Evolutionary conservation across 352 stramenopile genomes (phyloP).

Genomic region (Pythium aquatile): DNA sequence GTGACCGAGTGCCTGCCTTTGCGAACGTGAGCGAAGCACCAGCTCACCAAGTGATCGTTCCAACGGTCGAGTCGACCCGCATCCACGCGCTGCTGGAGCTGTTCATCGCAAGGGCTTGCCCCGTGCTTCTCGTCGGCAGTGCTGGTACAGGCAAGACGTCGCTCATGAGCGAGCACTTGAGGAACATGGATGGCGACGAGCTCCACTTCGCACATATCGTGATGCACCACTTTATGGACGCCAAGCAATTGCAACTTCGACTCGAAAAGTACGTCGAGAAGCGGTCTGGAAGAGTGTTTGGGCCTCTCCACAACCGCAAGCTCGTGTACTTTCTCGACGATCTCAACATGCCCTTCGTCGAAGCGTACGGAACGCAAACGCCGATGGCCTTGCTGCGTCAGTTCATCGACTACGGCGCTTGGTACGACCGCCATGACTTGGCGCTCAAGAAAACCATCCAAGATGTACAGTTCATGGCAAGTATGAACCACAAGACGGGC

Average conservation of each 20-base stretch:
- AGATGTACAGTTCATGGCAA: slow-evolving; percentile 84
- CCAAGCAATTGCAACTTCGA: slow-evolving; percentile 65
- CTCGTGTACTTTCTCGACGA: slow-evolving; percentile 91
- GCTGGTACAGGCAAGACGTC: slow-evolving; percentile 86
- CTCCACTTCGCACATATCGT: slow-evolving; percentile 58
- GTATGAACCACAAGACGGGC: slow-evolving; percentile 91
- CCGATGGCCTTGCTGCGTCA: slow-evolving; percentile 87
- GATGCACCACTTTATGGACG: slow-evolving; percentile 90
- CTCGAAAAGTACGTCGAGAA: slow-evolving; percentile 88
- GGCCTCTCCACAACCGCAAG: slow-evolving; percentile 71
- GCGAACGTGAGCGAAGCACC: slow-evolving; percentile 36
- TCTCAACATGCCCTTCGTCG: slow-evolving; percentile 87
- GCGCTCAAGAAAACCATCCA: slow-evolving; percentile 86
- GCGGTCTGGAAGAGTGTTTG: slow-evolving; percentile 80
- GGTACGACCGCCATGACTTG: slow-evolving; percentile 89
- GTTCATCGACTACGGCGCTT: slow-evolving; percentile 90
- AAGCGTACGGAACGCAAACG: slow-evolving; percentile 90
- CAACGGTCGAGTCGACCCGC: slow-evolving; percentile 74
- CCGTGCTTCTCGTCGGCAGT: slow-evolving; percentile 78
- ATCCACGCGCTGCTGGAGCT: slow-evolving; percentile 64
- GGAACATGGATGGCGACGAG: slow-evolving; percentile 48
- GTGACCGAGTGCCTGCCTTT: slow-evolving; percentile 51
- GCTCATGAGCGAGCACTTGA: slow-evolving; percentile 70
- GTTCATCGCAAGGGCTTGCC: slow-evolving; percentile 40
- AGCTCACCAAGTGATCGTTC: slow-evolving; percentile 69